phyloP scores from a whole-genome alignment of 495 filamentous ascomycete species.

The Astrocystis sublimbata region DNA sequence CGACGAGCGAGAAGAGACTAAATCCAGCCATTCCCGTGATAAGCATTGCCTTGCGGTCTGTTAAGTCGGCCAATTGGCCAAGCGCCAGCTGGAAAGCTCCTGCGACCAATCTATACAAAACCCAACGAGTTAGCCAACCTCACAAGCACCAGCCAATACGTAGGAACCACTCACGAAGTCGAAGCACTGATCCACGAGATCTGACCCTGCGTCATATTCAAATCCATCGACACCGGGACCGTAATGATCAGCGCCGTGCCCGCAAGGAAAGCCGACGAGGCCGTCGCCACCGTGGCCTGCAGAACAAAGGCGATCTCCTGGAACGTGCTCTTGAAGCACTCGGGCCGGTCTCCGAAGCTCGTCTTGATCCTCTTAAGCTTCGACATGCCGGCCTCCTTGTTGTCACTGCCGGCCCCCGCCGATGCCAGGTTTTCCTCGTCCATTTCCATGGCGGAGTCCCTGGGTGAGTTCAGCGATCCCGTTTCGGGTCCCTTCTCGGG shows the following conservation, averaged over 20 bases:
- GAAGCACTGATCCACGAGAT: constrained; percentile 74
- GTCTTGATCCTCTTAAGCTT: constrained; percentile 26
- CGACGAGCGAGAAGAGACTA: constrained; percentile 53
- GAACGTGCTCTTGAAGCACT: constrained; percentile 50
- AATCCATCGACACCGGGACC: constrained; percentile 59
- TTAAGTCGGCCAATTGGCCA: constrained; percentile 66
- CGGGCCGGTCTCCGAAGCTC: constrained; percentile 28
- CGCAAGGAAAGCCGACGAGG: constrained; percentile 59
- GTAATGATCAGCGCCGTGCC: constrained; percentile 64
- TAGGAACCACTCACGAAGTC: constrained; percentile 48
- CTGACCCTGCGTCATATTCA: constrained; percentile 67
- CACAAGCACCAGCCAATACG: constrained; percentile 55
- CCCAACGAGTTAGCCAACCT: no score
- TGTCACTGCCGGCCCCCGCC: neutral
- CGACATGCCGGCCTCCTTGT: constrained; percentile 21
- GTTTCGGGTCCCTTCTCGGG: neutral
- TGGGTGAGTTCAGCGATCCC: constrained; percentile 15
- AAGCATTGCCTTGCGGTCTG: constrained; percentile 64
- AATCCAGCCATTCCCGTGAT: constrained; percentile 63
- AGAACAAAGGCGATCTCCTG: constrained; percentile 69
- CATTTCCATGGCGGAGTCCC: constrained; percentile 1
- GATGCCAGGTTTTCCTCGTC: neutral
- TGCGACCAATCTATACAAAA: constrained; percentile 54
- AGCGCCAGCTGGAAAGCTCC: constrained; percentile 69
- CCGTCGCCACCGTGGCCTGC: constrained; percentile 69